A percentile compares a stretch with the other conserved stretches of the same genome.
These are phyloP conservation scores for Eudorina sp. DNA, from an alignment of 139 green algal species.

Conservation along the genomic window DNA sequence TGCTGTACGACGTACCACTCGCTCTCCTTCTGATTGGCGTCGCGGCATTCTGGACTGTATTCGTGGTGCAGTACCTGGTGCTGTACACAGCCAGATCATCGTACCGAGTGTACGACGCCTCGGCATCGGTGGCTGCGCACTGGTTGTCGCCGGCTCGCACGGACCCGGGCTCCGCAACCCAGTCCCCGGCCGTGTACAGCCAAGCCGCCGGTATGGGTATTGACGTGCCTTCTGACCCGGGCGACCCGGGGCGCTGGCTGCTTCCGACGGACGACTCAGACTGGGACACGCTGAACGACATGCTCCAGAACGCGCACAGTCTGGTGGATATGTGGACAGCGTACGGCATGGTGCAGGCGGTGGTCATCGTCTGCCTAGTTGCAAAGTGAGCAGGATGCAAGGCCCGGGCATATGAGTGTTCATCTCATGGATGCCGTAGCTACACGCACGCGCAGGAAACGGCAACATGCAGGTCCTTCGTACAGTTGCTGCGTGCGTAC, in stretches of 20 bases:
- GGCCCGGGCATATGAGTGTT: no score
- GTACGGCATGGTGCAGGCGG: conserved; percentile 59
- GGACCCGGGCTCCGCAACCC: neutral
- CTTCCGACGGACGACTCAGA: conserved; percentile 26
- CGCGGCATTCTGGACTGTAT: conserved; percentile 45
- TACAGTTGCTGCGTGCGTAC: no score
- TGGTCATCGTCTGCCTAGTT: conserved; percentile 59
- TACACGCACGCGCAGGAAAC: no score
- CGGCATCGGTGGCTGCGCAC: conserved; percentile 24
- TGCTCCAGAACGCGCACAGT: conserved; percentile 25
- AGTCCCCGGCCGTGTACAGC: neutral
- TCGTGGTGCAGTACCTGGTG: conserved; percentile 9
- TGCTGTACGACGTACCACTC: conserved; percentile 33
- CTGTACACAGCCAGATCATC: conserved; percentile 31
- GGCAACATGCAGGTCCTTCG: no score
- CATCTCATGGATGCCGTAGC: no score
- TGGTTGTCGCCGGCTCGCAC: conserved; percentile 27
- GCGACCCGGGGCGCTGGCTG: conserved; percentile 53
- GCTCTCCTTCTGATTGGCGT: conserved; percentile 21
- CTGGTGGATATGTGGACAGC: conserved; percentile 53
- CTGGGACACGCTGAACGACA: conserved; percentile 24
- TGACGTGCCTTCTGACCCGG: neutral
- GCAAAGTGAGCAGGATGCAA: conserved; percentile 59
- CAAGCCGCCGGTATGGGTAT: conserved; percentile 11
- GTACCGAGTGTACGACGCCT: conserved; percentile 58